Percentiles rank a stretch among this genome's conserved stretches.
Conservation (phyloP, 208 protist genomes). For the Tritrichomonas musculus region DNA sequence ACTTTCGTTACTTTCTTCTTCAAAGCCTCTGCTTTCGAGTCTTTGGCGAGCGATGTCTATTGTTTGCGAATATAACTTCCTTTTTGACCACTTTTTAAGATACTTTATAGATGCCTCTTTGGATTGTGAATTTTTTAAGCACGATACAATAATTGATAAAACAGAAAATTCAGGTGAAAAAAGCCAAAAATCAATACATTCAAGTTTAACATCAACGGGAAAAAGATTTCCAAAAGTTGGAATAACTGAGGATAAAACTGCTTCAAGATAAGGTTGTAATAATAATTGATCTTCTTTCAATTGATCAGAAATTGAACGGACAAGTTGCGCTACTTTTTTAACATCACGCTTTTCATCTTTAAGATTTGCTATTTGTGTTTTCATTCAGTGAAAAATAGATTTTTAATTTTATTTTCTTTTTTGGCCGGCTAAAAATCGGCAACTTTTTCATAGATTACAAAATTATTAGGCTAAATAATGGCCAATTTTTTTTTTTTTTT, state of each 20-base stretch:
- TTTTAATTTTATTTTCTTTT: not conserved
- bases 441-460: not conserved
- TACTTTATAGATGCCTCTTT: not conserved
- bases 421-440: not conserved
- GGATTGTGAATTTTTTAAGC: not conserved
- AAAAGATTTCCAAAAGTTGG: not conserved
- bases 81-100: not conserved
- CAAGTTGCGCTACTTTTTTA: not conserved
- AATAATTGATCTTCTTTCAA: not conserved
- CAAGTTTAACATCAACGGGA: not conserved
- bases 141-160: not conserved
- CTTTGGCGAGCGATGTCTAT: not conserved
- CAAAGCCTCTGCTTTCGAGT: too few species aligned
- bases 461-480: not conserved
- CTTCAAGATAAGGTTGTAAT: constrained; percentile 9
- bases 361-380: not conserved
- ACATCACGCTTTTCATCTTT: not conserved
- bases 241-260: not conserved
- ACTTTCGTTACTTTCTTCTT: too few species aligned
- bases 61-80: not conserved
- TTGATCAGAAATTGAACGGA: not conserved
- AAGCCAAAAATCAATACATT: constrained; percentile 11
- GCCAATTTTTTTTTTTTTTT: not conserved
- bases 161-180: not conserved
- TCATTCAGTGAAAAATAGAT: not conserved